Conservation (phyloP, 1,284 basidiomycete species). For the Ceratobasidium sp. region DNA sequence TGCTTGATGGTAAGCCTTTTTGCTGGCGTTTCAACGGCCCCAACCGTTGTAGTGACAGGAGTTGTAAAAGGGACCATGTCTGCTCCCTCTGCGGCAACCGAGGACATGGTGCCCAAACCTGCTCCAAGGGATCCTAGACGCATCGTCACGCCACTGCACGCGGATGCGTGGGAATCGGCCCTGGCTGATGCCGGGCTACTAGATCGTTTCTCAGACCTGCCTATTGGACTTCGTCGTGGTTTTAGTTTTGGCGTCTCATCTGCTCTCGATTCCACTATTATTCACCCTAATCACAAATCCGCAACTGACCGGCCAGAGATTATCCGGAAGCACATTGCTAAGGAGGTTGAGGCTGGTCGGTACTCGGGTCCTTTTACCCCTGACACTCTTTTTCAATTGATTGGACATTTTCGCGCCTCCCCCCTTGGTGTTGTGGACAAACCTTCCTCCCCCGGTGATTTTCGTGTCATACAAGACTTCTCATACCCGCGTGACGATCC, state of each 20-base stretch:
- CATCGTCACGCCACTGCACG: conserved; percentile 18
- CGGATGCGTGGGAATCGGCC: conserved; percentile 26
- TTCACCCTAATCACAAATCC: conserved; percentile 53
- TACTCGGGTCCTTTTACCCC: conserved; percentile 21
- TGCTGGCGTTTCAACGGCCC: conserved; percentile 37
- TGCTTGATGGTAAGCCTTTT: conserved; percentile 9
- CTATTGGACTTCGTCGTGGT: not conserved
- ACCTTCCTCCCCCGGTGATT: conserved; percentile 53
- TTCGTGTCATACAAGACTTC: conserved; percentile 60
- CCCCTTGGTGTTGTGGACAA: conserved; percentile 51
- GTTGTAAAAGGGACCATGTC: not conserved
- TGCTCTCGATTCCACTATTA: conserved; percentile 57
- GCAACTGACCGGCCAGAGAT: not conserved
- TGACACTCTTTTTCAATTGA: not conserved
- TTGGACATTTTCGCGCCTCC: conserved; percentile 15
- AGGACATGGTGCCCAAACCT: conserved; percentile 30
- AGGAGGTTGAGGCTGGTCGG: not conserved
- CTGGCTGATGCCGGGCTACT: not conserved
- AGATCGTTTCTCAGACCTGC: not conserved
- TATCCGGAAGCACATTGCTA: conserved; percentile 17
- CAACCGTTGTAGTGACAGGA: not conserved
- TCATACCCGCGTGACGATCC: conserved; percentile 54
- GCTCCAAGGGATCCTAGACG: not conserved
- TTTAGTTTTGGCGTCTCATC: conserved; percentile 60
- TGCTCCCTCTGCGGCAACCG: conserved; percentile 19